These are phyloP conservation scores for Gigaspora rosea DNA, from an alignment of 192 early-diverging fungal genomes.

Conservation along the genomic window DNA sequence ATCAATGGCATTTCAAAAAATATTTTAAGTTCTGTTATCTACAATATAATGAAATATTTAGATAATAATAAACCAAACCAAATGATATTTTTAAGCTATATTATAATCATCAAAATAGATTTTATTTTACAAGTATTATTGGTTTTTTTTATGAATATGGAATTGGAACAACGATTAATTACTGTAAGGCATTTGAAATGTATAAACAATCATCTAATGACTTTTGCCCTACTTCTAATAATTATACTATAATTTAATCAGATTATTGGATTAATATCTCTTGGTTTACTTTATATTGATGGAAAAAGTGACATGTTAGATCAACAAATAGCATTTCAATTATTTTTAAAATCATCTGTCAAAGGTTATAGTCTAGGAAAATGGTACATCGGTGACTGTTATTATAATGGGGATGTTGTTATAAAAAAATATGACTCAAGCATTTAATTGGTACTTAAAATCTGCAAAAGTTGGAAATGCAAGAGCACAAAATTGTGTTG, in stretches of 20 bases:
- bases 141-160: neutral
- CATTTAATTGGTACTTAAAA: conserved; percentile 57
- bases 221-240: neutral
- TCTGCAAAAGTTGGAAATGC: too few species aligned
- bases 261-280: neutral
- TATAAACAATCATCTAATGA: neutral
- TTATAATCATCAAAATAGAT: neutral
- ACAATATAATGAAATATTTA: neutral
- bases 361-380: conserved; percentile 57
- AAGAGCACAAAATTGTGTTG: too few species aligned
- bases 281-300: neutral
- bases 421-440: conserved; percentile 44
- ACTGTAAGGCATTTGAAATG: neutral
- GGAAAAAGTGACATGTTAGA: neutral
- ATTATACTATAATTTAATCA: neutral
- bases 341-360: conserved; percentile 42
- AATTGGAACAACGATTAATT: neutral
- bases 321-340: neutral
- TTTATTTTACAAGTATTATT: neutral
- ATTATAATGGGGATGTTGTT: conserved; percentile 60
- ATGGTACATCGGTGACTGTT: conserved; percentile 60
- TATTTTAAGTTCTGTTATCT: neutral
- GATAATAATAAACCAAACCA: neutral
- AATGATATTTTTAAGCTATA: neutral
- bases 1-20: neutral